Base-by-base conservation (phyloP, 306 rosid genomes). In the Macrotyloma uniflorum region DNA sequence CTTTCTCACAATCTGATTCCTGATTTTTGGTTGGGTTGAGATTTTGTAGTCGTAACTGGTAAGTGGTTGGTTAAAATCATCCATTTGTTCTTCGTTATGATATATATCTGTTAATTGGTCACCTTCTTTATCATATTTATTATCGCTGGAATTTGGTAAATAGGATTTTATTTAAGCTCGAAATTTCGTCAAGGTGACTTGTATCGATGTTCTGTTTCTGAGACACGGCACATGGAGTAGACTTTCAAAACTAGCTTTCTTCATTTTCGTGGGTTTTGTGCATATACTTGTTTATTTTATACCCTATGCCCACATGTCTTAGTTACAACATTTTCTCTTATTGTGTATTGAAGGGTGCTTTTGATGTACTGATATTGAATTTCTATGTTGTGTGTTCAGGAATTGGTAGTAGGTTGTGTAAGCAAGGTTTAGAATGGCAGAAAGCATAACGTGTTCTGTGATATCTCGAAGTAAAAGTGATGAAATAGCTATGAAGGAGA, bases 381-480 rank as follows among this genome's bases (percentile, higher is more conserved):
- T 83, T 62, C 6, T 79, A 11, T 46, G 12, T 14, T 76, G 9
- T 47, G 69, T 80, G 79, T 47, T 67, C 82, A 83, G 89, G 71
- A 43, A 28, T 72, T 4, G 66, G 80, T 84, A 50, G 47, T 80
- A 51, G 26, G 30, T 82, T 70, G 77, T 49, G 63, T 10, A 42
- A 67, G 40, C 53, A 62, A 61, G 58, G 49, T 16, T 51, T 47
- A 32, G 73, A 30, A 90, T 95, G 98, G 93, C 85, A n/a, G 92
- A 89, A 79, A 74, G 32, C 11, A 36, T 57, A n/a, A 22, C 28
- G 43, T 20, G 24, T 70, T 77, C 67, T 71, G 83, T 54, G 77
- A 80, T 82, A 51, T 82, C 85, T 53, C 90, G 91, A 74, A 43
- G 91, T 28, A 92, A 88, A 71, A 54, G 86, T 79, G 92, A 92